A percentile compares a stretch with the other conserved stretches of the same genome.
These are phyloP conservation scores for Rheum nobile DNA, from an alignment of 148 eudicot genomes.

Conservation along the genomic window DNA sequence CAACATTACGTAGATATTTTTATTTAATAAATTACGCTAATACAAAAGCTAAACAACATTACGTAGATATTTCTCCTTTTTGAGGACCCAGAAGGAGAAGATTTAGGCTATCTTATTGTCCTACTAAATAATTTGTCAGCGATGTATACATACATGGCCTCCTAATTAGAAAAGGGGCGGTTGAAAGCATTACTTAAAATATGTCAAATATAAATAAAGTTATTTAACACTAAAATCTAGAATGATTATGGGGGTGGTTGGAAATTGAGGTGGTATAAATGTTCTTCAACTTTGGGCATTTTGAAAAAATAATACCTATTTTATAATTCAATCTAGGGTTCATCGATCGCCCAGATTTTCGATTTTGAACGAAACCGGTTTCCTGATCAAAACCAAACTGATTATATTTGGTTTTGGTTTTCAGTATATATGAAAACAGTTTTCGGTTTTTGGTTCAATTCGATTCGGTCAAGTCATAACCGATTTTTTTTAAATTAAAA, in stretches of 20 bases:
- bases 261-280: conserved; percentile 4
- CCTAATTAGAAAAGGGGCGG: background rate
- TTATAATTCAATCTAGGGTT: too few species aligned
- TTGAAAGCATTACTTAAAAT: background rate
- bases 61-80: background rate
- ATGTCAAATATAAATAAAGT: background rate
- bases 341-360: too few species aligned
- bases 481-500: too few species aligned
- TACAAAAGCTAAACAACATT: too few species aligned
- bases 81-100: background rate
- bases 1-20: too few species aligned
- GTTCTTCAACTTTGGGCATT: background rate
- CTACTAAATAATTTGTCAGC: background rate
- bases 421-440: too few species aligned
- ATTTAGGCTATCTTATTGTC: background rate
- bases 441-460: too few species aligned
- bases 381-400: too few species aligned
- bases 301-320: background rate
- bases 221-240: background rate
- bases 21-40: too few species aligned
- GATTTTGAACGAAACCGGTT: too few species aligned
- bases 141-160: background rate
- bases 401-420: too few species aligned
- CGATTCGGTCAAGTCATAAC: too few species aligned
- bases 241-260: conserved; percentile 3